Conservation (phyloP, 495 filamentous ascomycete species). For the Astrocystis sublimbata region DNA sequence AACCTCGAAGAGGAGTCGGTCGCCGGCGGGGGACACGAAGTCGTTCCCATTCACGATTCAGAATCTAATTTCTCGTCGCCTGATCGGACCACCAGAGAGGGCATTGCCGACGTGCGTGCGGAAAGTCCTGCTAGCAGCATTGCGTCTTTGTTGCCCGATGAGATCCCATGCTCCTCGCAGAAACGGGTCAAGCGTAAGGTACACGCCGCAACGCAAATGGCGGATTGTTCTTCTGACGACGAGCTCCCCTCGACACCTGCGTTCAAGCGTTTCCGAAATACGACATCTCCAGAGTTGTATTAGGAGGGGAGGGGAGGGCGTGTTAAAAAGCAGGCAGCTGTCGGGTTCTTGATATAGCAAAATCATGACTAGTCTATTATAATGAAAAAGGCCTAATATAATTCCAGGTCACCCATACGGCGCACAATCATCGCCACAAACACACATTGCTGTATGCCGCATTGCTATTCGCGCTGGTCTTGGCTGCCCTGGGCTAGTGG, state of each 20-base stretch:
- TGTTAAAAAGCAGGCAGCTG: slow-evolving; percentile 3
- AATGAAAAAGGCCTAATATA: neutral
- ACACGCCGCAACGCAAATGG: neutral
- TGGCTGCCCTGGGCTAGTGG: too few relatives aligned
- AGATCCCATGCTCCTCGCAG: slow-evolving; percentile 1
- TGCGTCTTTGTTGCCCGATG: slow-evolving; percentile 2
- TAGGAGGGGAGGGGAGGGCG: neutral
- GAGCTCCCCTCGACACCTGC: neutral
- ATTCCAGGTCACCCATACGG: slow-evolving; percentile 3
- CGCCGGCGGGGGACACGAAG: neutral
- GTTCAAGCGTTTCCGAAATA: slow-evolving; percentile 2
- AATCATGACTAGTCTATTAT: slow-evolving; percentile 3
- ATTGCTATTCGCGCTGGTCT: too few relatives aligned
- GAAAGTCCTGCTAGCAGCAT: neutral
- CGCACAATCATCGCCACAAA: neutral
- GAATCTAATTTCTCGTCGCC: slow-evolving; percentile 2
- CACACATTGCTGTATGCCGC: too few relatives aligned
- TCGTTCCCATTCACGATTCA: neutral
- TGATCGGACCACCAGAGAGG: neutral
- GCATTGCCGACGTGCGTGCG: neutral
- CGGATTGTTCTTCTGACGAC: neutral
- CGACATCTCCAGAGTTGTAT: neutral
- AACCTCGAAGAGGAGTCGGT: slow-evolving; percentile 2
- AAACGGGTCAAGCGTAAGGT: slow-evolving; percentile 2
- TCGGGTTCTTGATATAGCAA: slow-evolving; percentile 3